These are phyloP conservation scores for Entamoeba histolytica DNA, from an alignment of 208 protist genomes.

Conservation along the genomic window DNA sequence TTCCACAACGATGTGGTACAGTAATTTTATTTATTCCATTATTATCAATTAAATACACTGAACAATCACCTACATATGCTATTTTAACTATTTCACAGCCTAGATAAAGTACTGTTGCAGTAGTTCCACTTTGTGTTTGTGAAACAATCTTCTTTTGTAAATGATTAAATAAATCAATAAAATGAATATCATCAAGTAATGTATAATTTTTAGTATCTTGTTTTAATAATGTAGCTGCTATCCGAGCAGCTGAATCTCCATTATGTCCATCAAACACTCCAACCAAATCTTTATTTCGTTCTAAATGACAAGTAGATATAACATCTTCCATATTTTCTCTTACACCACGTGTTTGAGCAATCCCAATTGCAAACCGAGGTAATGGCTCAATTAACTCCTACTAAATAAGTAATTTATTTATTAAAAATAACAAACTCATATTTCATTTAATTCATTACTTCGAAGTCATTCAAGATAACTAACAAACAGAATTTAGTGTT, in stretches of 20 bases:
- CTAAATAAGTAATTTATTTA: no score
- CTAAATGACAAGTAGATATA: not conserved
- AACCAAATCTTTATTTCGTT: not conserved
- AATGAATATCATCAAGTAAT: not conserved
- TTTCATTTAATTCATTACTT: no score
- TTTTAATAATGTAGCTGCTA: not conserved
- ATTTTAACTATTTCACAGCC: not conserved
- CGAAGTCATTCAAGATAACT: no score
- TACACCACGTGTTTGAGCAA: not conserved
- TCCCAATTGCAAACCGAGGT: not conserved
- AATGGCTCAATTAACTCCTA: not conserved
- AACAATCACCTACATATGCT: not conserved
- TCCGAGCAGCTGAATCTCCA: not conserved
- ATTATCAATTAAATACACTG: not conserved
- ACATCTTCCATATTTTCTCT: not conserved
- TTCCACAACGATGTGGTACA: not conserved
- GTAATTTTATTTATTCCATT: not conserved
- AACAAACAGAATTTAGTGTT: not conserved
- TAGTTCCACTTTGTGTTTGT: not conserved
- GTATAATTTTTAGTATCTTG: not conserved
- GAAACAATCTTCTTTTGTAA: not conserved
- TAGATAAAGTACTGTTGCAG: not conserved
- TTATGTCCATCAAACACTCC: not conserved
- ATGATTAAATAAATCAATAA: not conserved
- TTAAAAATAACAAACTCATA: no score